Evolutionary conservation across 1,139 yeast species (phyloP), one percentile per base, ranked within the genome.

Genomic region (Magnusiomyces suaveolens): DNA sequence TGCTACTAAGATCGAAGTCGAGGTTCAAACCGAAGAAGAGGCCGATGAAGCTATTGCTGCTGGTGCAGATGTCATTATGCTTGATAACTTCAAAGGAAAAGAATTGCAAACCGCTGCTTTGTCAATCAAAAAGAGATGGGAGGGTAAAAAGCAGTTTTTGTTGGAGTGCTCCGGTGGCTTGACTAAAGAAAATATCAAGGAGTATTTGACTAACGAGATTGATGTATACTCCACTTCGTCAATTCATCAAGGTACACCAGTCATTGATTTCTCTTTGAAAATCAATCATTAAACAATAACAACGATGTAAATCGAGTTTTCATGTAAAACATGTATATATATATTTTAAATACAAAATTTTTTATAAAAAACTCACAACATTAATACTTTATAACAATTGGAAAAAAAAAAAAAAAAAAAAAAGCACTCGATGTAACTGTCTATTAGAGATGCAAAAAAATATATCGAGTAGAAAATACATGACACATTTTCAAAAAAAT

Each of bases 41-140:
- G 97, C 97, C 1, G 76, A 79, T 60, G 97, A 90, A 66, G 97
- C 97, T 29, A 90, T 90, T 65, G 80, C 76, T 32, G 95, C 97
- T 4, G 97, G 97, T 20, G 97, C 97, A 0, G 97, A 90, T 69
- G 88, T 90, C 21, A 84, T 92, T 60, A 90, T 90, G 97, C 77
- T 92, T 66, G 97, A 92, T 67, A 90, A 92, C 69, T 90, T 92
- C 68, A 67, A 75, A 1, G 88, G 90, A 2, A 79, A 76, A 0
- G 86, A 77, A 36, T 75, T 90, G 57, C 82, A 79, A 60, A 61
- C 67, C 1, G 94, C 85, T 23, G 95, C 97, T 0, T 69, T 69
- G 46, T 76, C 72, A 59, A 72, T 90, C 60, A 87, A 84, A 67
- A 60, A 66, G 10, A 75, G 74, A 60, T 87, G 86, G 79, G 65